These are phyloP conservation scores for Stagonosporopsis vannaccii DNA, from an alignment of 2,329 filamentous ascomycete species.

Conservation along the genomic window DNA sequence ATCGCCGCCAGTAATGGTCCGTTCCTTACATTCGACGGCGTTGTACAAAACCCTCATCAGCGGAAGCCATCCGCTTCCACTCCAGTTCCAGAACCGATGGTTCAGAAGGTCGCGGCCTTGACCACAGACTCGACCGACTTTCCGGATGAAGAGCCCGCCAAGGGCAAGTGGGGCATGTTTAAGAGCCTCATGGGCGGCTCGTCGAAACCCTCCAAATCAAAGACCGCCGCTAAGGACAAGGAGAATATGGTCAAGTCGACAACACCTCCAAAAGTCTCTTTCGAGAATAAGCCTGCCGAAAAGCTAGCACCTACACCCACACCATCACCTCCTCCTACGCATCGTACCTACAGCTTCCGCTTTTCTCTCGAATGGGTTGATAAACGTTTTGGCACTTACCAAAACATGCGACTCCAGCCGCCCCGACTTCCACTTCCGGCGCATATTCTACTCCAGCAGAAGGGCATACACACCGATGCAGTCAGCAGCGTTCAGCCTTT, in stretches of 20 bases:
- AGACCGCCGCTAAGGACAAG: slow-evolving; percentile 40
- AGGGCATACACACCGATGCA: slow-evolving; percentile 38
- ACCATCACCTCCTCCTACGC: slow-evolving; percentile 60
- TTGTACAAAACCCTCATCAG: slow-evolving; percentile 54
- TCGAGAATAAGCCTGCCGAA: slow-evolving; percentile 4
- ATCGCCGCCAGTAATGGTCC: slow-evolving; percentile 60
- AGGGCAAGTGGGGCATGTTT: slow-evolving; percentile 66
- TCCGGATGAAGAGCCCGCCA: slow-evolving; percentile 56
- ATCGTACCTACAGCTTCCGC: slow-evolving; percentile 71
- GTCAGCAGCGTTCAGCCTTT: slow-evolving; percentile 44
- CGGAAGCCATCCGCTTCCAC: slow-evolving; percentile 35
- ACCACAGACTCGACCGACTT: slow-evolving; percentile 45
- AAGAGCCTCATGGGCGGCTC: slow-evolving; percentile 67
- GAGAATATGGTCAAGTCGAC: slow-evolving; percentile 24
- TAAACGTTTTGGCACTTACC: slow-evolving; percentile 62
- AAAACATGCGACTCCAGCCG: slow-evolving; percentile 68
- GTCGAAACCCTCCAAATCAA: slow-evolving; percentile 52
- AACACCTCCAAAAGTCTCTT: slow-evolving; percentile 9
- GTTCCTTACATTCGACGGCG: slow-evolving; percentile 71
- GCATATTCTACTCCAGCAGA: slow-evolving; percentile 66
- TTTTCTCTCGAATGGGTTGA: slow-evolving; percentile 75
- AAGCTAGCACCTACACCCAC: slow-evolving; percentile 35
- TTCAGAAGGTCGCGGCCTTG: slow-evolving; percentile 39
- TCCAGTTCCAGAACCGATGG: slow-evolving; percentile 31
- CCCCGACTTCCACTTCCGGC: slow-evolving; percentile 75